These are phyloP conservation scores for Pseudopyrenochaeta lycopersici DNA, from an alignment of 2,329 filamentous ascomycete species.

Conservation along the genomic window DNA sequence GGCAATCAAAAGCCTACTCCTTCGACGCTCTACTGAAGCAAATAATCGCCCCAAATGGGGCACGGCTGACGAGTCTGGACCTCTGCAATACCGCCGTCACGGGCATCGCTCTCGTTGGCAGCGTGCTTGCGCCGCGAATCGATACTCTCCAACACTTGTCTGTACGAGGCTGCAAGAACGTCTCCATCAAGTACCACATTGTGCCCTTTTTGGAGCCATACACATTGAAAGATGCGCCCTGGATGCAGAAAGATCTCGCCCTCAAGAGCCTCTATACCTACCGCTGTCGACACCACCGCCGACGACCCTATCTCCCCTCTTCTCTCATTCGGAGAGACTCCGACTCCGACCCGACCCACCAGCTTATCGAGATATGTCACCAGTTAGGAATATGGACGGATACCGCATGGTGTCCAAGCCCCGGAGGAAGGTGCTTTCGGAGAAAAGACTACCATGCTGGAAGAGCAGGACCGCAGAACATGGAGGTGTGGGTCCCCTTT, in stretches of 20 bases:
- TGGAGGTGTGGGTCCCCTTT: constrained; percentile 70
- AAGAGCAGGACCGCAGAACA: constrained; percentile 62
- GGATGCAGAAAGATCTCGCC: constrained; percentile 58
- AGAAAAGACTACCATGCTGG: constrained; percentile 66
- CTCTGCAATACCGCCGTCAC: constrained; percentile 69
- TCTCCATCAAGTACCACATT: constrained; percentile 71
- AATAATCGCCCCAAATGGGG: constrained; percentile 65
- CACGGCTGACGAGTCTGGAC: constrained; percentile 64
- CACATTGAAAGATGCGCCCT: constrained; percentile 52
- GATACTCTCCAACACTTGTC: constrained; percentile 67
- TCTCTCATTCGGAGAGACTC: constrained; percentile 65
- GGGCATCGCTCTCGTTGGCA: constrained; percentile 64
- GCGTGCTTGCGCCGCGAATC: constrained; percentile 63
- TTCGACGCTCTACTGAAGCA: constrained; percentile 66
- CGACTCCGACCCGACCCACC: constrained; percentile 68
- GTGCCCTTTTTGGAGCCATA: constrained; percentile 63
- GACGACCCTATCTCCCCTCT: constrained; percentile 66
- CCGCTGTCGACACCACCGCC: constrained; percentile 68
- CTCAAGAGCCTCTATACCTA: constrained; percentile 69
- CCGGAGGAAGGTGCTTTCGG: constrained; percentile 64
- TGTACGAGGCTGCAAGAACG: constrained; percentile 70
- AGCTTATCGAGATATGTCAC: constrained; percentile 67
- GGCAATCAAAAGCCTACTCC: constrained; percentile 66
- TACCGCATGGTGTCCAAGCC: constrained; percentile 68
- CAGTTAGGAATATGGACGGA: constrained; percentile 69